Evolutionary conservation across 192 early-diverging fungal species (phyloP).

Genomic region (Funneliformis geosporum): DNA sequence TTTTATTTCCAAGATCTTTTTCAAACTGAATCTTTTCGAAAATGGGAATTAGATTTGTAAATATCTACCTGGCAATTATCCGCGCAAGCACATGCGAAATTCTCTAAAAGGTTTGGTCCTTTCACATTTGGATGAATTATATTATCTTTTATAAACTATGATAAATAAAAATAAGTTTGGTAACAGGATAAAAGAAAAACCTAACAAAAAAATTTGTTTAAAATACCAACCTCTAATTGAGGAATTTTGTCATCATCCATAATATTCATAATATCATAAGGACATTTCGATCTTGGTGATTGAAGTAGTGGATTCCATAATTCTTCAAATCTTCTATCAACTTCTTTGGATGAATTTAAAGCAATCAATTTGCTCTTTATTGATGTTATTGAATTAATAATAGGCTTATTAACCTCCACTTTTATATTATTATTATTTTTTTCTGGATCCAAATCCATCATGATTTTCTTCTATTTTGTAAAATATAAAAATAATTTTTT

Average conservation of each 20-base stretch:
- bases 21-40: too few relatives aligned
- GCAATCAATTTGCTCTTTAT: not conserved
- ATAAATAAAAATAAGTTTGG: not conserved
- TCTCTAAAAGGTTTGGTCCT: not conserved
- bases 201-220: not conserved
- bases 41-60: not conserved
- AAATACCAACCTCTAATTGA: conserved; percentile 10
- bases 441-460: not conserved
- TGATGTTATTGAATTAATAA: not conserved
- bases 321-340: conserved; percentile 6
- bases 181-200: not conserved
- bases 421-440: not conserved
- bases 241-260: conserved; percentile 16
- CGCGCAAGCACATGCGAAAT: conserved; percentile 2
- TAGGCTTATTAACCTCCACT: not conserved
- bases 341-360: not conserved
- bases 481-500: not conserved
- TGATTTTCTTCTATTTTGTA: not conserved
- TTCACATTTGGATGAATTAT: not conserved
- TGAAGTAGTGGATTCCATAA: not conserved
- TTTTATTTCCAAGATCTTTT: too few relatives aligned
- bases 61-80: conserved; percentile 7
- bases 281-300: not conserved
- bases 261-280: conserved; percentile 19
- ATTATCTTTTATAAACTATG: conserved; percentile 9